Conservation (phyloP, 208 protist species). For the Trypanosoma mega region DNA sequence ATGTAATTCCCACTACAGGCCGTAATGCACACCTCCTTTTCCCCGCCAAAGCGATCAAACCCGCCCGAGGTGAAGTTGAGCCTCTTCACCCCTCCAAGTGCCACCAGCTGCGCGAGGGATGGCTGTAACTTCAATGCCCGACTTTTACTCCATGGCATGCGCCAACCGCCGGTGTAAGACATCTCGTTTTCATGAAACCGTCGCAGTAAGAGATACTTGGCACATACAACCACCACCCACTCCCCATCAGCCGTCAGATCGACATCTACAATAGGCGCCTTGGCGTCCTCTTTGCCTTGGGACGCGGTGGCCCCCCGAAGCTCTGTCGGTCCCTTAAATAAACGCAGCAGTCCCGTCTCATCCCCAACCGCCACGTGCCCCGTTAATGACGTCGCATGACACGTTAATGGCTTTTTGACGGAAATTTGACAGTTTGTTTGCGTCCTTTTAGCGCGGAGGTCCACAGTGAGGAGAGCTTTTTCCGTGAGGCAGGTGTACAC, state of each 20-base stretch:
- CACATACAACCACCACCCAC: constrained; percentile 51
- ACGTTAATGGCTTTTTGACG: constrained; percentile 41
- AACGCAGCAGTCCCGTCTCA: constrained; percentile 41
- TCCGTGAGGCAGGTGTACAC: constrained; percentile 53
- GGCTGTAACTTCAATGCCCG: constrained; percentile 43
- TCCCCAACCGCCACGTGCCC: constrained; percentile 68
- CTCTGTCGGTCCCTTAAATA: constrained; percentile 57
- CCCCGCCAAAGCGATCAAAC: constrained; percentile 40
- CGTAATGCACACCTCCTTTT: constrained; percentile 45
- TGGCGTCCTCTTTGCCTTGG: constrained; percentile 60
- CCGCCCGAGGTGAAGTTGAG: constrained; percentile 44
- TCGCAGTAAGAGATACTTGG: constrained; percentile 40
- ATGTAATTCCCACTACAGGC: constrained; percentile 46
- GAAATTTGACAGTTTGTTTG: constrained; percentile 35
- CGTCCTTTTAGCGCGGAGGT: constrained; percentile 55
- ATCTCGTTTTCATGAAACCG: constrained; percentile 43
- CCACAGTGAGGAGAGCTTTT: constrained; percentile 64
- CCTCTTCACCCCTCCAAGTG: constrained; percentile 37
- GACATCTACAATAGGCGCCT: constrained; percentile 47
- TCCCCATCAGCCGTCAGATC: constrained; percentile 60
- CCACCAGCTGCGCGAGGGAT: constrained; percentile 33
- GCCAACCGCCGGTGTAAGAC: constrained; percentile 33
- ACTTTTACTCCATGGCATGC: constrained; percentile 43
- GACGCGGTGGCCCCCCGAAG: constrained; percentile 37
- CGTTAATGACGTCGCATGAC: constrained; percentile 51